Evolutionary conservation across 2,329 filamentous ascomycete genomes (phyloP).

Genomic region (Colletotrichum sp.): DNA sequence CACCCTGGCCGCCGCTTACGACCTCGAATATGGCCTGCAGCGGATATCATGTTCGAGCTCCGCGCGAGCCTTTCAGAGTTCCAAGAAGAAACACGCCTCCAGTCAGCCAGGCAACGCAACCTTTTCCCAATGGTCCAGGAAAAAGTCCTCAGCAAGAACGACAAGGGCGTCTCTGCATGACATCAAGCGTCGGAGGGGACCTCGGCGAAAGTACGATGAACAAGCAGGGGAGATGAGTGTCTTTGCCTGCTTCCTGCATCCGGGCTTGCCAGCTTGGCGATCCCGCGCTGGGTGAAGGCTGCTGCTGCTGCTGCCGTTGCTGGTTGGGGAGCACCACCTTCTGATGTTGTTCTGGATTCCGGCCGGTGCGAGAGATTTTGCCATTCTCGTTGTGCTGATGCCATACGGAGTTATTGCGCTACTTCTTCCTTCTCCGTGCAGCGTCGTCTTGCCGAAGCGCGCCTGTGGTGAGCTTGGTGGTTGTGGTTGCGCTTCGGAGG

Average conservation of each 20-base stretch:
- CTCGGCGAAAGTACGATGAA: conserved; percentile 9
- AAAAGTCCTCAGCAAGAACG: neutral
- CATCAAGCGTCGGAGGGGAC: conserved; percentile 8
- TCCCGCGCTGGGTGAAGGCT: neutral
- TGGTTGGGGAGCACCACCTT: neutral
- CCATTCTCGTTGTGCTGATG: conserved; percentile 15
- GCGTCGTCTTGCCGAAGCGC: conserved; percentile 14
- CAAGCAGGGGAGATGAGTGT: conserved; percentile 17
- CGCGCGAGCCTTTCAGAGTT: neutral
- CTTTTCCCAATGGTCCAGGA: neutral
- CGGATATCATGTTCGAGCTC: conserved; percentile 4
- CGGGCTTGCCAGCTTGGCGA: conserved; percentile 20
- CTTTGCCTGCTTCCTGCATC: conserved; percentile 19
- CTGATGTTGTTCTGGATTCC: neutral
- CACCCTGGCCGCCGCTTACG: conserved; percentile 5
- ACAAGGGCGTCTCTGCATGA: conserved; percentile 11
- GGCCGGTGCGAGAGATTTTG: conserved; percentile 8
- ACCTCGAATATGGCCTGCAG: conserved; percentile 4
- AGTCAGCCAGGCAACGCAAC: neutral
- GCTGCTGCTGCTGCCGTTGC: neutral
- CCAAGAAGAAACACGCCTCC: neutral
- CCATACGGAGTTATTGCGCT: conserved; percentile 9
- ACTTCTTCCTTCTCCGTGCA: conserved; percentile 8
- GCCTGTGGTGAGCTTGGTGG: neutral
- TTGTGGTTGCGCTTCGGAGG: conserved; percentile 6